Percentiles rank a stretch among this genome's conserved stretches.
Evolutionary conservation across 73 alveolate genomes (phyloP).

Genomic region (Blepharisma japonicum): DNA sequence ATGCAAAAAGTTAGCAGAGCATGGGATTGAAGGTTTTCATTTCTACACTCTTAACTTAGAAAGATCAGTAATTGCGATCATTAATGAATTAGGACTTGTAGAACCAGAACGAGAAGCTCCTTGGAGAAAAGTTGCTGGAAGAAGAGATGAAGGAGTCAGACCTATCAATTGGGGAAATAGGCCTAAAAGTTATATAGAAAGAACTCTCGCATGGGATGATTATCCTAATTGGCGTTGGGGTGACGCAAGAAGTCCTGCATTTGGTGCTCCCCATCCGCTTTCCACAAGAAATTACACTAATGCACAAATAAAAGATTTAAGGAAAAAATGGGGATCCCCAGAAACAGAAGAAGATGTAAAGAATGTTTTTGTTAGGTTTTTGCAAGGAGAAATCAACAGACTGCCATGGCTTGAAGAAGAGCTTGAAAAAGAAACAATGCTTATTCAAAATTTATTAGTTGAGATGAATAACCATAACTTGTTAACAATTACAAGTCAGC

Average conservation of each 20-base stretch:
- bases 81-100: conserved; percentile 41
- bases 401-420: conserved; percentile 65
- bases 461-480: conserved; percentile 39
- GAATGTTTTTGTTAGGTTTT: background rate
- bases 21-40: conserved; percentile 71
- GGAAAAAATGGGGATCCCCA: conserved; percentile 5
- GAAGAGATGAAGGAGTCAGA: conserved; percentile 56
- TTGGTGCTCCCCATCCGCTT: conserved; percentile 33
- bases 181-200: conserved; percentile 65
- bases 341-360: background rate
- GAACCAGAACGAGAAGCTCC: conserved; percentile 44
- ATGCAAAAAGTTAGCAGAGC: conserved; percentile 59
- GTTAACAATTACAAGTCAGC: conserved; percentile 63
- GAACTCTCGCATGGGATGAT: conserved; percentile 73
- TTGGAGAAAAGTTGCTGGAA: conserved; percentile 39
- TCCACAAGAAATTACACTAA: background rate
- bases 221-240: conserved; percentile 84
- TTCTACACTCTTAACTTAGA: conserved; percentile 80
- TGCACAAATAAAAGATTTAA: background rate
- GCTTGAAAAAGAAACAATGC: conserved; percentile 42
- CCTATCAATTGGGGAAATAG: conserved; percentile 75
- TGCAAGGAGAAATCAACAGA: conserved; percentile 38
- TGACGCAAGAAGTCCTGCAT: conserved; percentile 68
- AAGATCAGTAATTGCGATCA: conserved; percentile 52
- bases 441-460: conserved; percentile 34